These are phyloP conservation scores for Wallacemonas sp. DNA, from an alignment of 208 protist genomes.

Conservation along the genomic window DNA sequence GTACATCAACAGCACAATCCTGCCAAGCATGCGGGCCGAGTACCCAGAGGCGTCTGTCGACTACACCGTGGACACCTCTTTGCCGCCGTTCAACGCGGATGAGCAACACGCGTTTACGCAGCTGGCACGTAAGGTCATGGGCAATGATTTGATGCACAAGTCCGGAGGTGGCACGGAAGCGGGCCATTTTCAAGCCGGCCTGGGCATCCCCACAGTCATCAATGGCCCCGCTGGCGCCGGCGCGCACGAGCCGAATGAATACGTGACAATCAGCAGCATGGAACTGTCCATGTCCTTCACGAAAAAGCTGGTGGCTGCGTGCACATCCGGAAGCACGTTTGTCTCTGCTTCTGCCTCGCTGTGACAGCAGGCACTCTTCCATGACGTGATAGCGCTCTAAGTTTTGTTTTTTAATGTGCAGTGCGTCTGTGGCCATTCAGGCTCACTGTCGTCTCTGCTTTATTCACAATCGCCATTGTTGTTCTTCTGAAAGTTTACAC, in stretches of 20 bases:
- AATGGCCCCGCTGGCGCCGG: slow-evolving; percentile 41
- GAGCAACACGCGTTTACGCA: slow-evolving; percentile 36
- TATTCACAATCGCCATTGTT: neutral
- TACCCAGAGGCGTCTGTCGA: slow-evolving; percentile 29
- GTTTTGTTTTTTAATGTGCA: neutral
- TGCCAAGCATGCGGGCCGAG: slow-evolving; percentile 39
- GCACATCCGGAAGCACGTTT: neutral
- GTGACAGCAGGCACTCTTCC: too few species aligned
- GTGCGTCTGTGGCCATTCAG: neutral
- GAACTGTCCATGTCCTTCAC: slow-evolving; percentile 31
- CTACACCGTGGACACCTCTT: neutral
- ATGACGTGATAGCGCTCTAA: too few species aligned
- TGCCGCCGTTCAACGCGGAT: slow-evolving; percentile 31
- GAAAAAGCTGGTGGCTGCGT: slow-evolving; percentile 20
- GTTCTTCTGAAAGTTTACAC: too few species aligned
- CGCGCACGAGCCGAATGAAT: slow-evolving; percentile 68
- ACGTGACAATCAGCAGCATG: slow-evolving; percentile 32
- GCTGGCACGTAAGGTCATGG: slow-evolving; percentile 18
- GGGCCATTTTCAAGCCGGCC: slow-evolving; percentile 45
- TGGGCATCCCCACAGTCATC: slow-evolving; percentile 48
- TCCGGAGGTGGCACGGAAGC: slow-evolving; percentile 43
- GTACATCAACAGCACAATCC: slow-evolving; percentile 25
- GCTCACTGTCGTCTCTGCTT: too few species aligned
- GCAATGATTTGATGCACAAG: slow-evolving; percentile 14
- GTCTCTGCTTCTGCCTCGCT: neutral